Conservation (phyloP, 192 early-diverging fungal species). For the Coemansia sp. region DNA sequence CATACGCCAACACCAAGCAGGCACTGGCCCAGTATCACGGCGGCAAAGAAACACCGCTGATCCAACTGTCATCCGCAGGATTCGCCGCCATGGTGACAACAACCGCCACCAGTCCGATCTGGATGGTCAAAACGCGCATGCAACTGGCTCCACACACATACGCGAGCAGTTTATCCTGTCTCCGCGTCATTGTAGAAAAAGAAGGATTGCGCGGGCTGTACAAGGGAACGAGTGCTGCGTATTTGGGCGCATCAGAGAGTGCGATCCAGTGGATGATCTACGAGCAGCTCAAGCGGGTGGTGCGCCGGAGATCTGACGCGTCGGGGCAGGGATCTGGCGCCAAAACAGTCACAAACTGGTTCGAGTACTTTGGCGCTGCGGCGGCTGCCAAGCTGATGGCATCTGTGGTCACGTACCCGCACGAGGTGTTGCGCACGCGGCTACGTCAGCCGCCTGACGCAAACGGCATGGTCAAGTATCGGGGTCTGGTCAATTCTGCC, state of each 20-base stretch:
- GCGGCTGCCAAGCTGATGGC: slow-evolving; percentile 85
- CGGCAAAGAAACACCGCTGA: slow-evolving; percentile 71
- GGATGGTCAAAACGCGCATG: slow-evolving; percentile 96
- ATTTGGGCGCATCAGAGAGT: slow-evolving; percentile 83
- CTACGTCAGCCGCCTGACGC: slow-evolving; percentile 77
- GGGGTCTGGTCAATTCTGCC: slow-evolving; percentile 62
- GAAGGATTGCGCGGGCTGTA: slow-evolving; percentile 87
- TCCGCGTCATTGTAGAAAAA: slow-evolving; percentile 62
- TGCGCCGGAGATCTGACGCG: slow-evolving; percentile 14
- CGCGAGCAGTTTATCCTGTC: slow-evolving; percentile 77
- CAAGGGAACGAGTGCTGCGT: slow-evolving; percentile 87
- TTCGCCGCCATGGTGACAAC: slow-evolving; percentile 75
- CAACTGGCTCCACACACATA: slow-evolving; percentile 77
- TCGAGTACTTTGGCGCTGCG: slow-evolving; percentile 80
- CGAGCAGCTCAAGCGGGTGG: slow-evolving; percentile 78
- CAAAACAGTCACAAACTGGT: slow-evolving; percentile 65
- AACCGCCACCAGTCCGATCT: slow-evolving; percentile 90
- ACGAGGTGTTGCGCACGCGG: slow-evolving; percentile 92
- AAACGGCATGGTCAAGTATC: slow-evolving; percentile 71
- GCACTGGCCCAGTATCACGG: slow-evolving; percentile 71
- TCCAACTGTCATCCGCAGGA: slow-evolving; percentile 79
- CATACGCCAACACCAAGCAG: slow-evolving; percentile 88
- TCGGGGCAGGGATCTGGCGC: not conserved
- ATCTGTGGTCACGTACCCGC: slow-evolving; percentile 87
- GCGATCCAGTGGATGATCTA: slow-evolving; percentile 97